Evolutionary conservation across 1,284 basidiomycete genomes (phyloP).

Genomic region (Trichosporon faecale): DNA sequence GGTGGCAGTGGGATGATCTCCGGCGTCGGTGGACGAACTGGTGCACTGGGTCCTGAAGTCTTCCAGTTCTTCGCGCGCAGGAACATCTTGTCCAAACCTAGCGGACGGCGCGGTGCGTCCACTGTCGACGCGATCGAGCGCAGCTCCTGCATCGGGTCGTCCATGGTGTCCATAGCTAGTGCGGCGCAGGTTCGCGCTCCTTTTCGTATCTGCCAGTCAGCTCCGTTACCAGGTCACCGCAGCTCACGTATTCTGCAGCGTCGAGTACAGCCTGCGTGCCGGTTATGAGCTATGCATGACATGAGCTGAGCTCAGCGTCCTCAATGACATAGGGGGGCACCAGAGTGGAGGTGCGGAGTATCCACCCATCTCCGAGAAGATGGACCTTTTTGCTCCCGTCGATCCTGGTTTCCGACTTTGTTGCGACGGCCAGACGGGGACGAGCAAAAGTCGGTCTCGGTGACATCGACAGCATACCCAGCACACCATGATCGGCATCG

Average conservation of each 20-base stretch:
- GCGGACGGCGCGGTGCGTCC: conserved; percentile 29
- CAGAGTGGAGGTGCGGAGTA: neutral
- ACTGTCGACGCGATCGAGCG: conserved; percentile 33
- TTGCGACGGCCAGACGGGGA: neutral
- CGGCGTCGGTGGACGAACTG: conserved; percentile 28
- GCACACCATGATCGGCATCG: conserved; percentile 27
- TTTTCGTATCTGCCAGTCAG: neutral
- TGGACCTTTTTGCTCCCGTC: neutral
- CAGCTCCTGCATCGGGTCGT: conserved; percentile 23
- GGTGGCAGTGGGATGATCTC: conserved; percentile 28
- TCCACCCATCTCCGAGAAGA: neutral
- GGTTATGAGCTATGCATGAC: neutral
- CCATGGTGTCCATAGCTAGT: conserved; percentile 1
- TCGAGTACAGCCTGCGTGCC: neutral
- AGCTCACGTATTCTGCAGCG: neutral
- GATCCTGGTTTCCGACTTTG: neutral
- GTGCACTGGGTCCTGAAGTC: conserved; percentile 20
- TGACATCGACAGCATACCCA: neutral
- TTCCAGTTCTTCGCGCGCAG: conserved; percentile 23
- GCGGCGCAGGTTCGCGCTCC: neutral
- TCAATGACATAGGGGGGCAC: neutral
- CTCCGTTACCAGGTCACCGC: neutral
- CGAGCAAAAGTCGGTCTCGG: conserved; percentile 3
- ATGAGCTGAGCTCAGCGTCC: neutral
- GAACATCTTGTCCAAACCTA: conserved; percentile 46